These are phyloP conservation scores for Lactarius sp. DNA, from an alignment of 768 basidiomycete species.

Conservation along the genomic window DNA sequence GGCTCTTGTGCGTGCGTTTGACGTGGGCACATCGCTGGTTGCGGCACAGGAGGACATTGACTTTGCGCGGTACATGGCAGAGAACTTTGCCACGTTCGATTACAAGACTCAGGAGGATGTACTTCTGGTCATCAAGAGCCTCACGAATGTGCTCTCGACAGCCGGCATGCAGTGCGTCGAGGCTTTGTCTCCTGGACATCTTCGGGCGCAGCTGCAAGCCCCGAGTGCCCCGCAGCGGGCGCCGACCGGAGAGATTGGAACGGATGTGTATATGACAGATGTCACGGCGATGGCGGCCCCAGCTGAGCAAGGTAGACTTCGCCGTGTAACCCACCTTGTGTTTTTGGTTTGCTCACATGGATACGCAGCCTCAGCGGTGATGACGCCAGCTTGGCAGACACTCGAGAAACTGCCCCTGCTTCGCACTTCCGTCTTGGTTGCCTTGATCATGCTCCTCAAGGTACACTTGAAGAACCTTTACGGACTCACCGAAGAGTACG, in stretches of 20 bases:
- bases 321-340: not conserved
- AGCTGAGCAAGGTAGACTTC: conserved; percentile 2
- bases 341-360: not conserved
- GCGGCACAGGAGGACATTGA: conserved; percentile 76
- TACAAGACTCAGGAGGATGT: conserved; percentile 96
- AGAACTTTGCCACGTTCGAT: conserved; percentile 88
- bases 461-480: conserved; percentile 80
- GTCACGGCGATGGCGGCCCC: not conserved
- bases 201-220: conserved; percentile 55
- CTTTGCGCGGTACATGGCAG: conserved; percentile 89
- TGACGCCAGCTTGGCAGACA: conserved; percentile 18
- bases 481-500: conserved; percentile 87
- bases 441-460: conserved; percentile 86
- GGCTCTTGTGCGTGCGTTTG: conserved; percentile 75
- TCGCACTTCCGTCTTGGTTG: conserved; percentile 69
- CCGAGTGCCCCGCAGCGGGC: conserved; percentile 16
- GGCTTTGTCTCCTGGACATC: conserved; percentile 61
- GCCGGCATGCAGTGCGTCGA: conserved; percentile 82
- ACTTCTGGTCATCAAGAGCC: conserved; percentile 72
- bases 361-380: not conserved
- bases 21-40: conserved; percentile 54
- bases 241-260: not conserved
- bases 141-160: conserved; percentile 72
- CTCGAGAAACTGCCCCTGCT: conserved; percentile 36
- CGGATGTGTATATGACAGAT: not conserved